Conservation (phyloP, 768 basidiomycete species). For the Kwoniella europaea region DNA sequence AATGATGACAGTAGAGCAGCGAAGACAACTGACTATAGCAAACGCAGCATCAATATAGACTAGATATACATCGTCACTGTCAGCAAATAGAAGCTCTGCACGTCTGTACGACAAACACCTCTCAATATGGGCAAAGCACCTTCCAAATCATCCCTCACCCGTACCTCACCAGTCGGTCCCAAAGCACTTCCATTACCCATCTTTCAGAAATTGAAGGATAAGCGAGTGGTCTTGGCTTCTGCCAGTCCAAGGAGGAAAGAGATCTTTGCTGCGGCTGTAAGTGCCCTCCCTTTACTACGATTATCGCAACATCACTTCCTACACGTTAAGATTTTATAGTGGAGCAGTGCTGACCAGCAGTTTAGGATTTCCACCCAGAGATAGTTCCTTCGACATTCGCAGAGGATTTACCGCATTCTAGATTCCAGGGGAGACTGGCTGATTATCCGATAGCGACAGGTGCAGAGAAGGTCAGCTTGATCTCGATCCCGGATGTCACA, state of each 20-base stretch:
- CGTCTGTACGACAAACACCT: neutral
- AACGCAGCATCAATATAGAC: no score
- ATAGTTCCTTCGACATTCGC: slow-evolving; percentile 77
- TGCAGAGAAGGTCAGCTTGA: slow-evolving; percentile 64
- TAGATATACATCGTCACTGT: no score
- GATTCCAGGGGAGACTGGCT: slow-evolving; percentile 70
- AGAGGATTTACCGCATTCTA: slow-evolving; percentile 72
- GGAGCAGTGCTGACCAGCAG: neutral
- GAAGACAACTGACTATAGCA: no score
- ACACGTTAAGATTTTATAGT: no score
- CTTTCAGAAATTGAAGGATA: slow-evolving; percentile 70
- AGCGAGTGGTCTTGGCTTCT: slow-evolving; percentile 83
- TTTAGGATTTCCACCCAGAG: slow-evolving; percentile 70
- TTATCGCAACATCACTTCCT: no score
- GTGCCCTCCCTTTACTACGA: slow-evolving; percentile 48
- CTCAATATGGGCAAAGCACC: slow-evolving; percentile 11
- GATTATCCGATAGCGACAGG: slow-evolving; percentile 78
- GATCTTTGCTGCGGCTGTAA: slow-evolving; percentile 76
- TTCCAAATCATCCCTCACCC: slow-evolving; percentile 8
- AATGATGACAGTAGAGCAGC: no score
- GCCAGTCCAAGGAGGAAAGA: slow-evolving; percentile 83
- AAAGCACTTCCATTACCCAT: slow-evolving; percentile 54
- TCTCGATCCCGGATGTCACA: neutral
- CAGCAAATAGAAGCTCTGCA: no score
- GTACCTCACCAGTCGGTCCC: slow-evolving; percentile 47